Base-by-base conservation (phyloP, 1,139 yeast genomes). In the Candida glucosophila region DNA sequence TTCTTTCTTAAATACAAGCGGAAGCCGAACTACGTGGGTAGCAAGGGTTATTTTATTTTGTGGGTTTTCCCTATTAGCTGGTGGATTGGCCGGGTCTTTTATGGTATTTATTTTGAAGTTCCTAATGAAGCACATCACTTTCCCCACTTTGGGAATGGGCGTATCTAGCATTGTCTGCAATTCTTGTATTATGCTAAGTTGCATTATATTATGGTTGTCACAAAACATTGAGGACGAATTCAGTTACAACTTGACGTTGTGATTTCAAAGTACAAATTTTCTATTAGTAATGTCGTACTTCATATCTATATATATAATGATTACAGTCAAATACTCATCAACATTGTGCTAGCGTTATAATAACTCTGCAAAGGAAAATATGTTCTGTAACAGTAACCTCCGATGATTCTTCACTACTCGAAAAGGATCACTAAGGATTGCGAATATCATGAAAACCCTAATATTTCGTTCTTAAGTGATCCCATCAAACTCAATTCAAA, bases 81-180 rank as follows among this genome's bases (percentile, higher is more conserved):
- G 96, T 27, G 98, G 98, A 2, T 63, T 90, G 37, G 86, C 96
- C 12, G 97, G 97, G 2, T 77, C 93, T 5, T 73, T 90, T 40
- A 86, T 86, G 50, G 90, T 90, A 11, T 65, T 90, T 37, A 81
- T 88, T 23, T 64, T 90, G 42, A 83, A 90, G 52, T 90, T 82
- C 50, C 55, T 88, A 33, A 64, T 85, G 42, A 83, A 85, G 36
- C 80, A 80, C 39, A 82, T 72, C 49, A 57, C 69, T 18, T 77
- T 78, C 65, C 96, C 97, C 21, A 86, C 96, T 1, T 67, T 88
- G 31, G 90, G 92, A 5, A 88, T 90, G 95, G 99, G 98, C n/a
- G 73, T 86, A 15, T 77, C 85, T 34, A 90, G 90, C 50, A 86
- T 90, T 25, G 68, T 81, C 14, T 76, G 88, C 29, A 86, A 90